Conservation (phyloP, 805 yeast species). For the Candida sphagnicola region DNA sequence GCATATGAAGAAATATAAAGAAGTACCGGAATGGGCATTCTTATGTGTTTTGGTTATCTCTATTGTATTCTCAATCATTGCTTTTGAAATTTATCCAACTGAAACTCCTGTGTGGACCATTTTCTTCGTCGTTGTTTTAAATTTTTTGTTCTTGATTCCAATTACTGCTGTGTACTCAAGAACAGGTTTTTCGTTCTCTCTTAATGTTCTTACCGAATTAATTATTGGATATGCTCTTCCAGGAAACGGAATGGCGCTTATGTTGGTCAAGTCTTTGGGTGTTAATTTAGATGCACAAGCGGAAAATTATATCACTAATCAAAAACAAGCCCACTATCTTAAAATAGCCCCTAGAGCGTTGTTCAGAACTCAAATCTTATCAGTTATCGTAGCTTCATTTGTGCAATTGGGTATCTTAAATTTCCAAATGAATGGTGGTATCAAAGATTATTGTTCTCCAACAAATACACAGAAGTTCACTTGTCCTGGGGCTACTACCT, state of each 20-base stretch:
- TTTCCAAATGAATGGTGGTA: conserved; percentile 27
- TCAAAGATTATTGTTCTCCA: conserved; percentile 34
- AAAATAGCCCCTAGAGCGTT: conserved; percentile 57
- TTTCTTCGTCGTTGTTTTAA: conserved; percentile 30
- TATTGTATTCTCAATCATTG: conserved; percentile 28
- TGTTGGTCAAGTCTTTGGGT: conserved; percentile 56
- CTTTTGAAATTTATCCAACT: conserved; percentile 27
- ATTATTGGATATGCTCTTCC: conserved; percentile 35
- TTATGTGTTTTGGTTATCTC: conserved; percentile 21
- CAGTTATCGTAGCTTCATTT: conserved; percentile 20
- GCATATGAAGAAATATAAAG: conserved; percentile 30
- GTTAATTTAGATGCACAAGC: conserved; percentile 57
- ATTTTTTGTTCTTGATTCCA: conserved; percentile 30
- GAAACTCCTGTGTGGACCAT: conserved; percentile 35
- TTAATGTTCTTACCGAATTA: conserved; percentile 34
- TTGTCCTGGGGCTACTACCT: conserved; percentile 26
- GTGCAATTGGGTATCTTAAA: conserved; percentile 23
- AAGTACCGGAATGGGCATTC: conserved; percentile 33
- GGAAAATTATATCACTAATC: conserved; percentile 48
- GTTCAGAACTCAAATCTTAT: conserved; percentile 37
- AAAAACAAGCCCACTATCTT: conserved; percentile 61
- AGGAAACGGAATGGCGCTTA: conserved; percentile 32
- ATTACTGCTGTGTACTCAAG: conserved; percentile 23
- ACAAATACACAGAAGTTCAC: conserved; percentile 39
- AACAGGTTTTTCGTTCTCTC: conserved; percentile 30